Base-by-base conservation (phyloP, 2,329 filamentous ascomycete species). In the Alternaria brassicae region DNA sequence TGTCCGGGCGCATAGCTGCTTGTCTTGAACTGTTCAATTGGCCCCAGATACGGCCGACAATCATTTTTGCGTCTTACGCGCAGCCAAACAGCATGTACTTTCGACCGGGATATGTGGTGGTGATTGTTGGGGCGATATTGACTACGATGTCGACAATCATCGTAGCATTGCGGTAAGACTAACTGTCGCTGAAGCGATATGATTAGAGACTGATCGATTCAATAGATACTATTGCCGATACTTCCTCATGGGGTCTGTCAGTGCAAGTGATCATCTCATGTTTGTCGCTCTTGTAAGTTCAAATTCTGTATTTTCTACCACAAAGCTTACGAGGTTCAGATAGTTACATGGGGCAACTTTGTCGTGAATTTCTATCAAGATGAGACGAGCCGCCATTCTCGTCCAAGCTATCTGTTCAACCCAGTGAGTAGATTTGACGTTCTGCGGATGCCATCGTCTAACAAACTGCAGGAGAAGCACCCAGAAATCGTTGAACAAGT, bases 301-400 rank as follows among this genome's bases (percentile, higher is more conserved):
- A 23, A 5, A 19, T 10, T 13, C 34, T 1, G 23, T 19, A 8
- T 15, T 13, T 4, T 27, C 10, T 9, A 32, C 19, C 23, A 42
- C 3, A 34, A 5, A 40, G 45, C 62, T 72, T 7, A 74, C 48
- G 37, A 21, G 36, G 8, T 32, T 17, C 23, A 78, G 75, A 30
- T 76, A 9, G 50, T 77, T 36, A 74, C 74, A 19, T 78, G 76
- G 76, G 74, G 69, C 15, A 76, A 75, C 52, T 70, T 74, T 5
- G 69, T 74, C 12, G 64, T 76, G 15, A 78, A 77, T 54, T 74
- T 73, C 53, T 77, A 71, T 44, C 74, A 77, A 62, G 74, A 77
- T 48, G 56, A 69, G 23, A 62, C 67, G 13, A 76, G 72, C 49
- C 63, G 70, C 15, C 64, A 61, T 3, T 69, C 66, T 23, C 64